These are phyloP conservation scores for Fusarium protoensiforme DNA, from an alignment of 2,329 filamentous ascomycete genomes.

Conservation along the genomic window DNA sequence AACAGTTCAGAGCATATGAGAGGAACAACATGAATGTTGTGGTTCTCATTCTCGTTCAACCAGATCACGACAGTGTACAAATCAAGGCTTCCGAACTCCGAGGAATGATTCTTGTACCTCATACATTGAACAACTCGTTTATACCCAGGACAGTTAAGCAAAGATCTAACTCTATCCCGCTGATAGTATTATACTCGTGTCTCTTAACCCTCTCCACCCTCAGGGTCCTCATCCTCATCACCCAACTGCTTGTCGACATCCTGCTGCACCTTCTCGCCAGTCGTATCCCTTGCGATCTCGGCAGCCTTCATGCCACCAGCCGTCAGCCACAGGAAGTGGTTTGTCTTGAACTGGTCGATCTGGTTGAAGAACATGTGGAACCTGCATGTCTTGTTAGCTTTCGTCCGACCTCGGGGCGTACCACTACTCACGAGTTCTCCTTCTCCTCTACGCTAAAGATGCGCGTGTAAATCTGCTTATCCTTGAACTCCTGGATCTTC, in stretches of 20 bases:
- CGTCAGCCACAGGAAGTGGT: conserved; percentile 80
- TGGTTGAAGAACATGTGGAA: conserved; percentile 85
- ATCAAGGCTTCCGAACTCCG: background rate
- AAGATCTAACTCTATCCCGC: conserved; percentile 5
- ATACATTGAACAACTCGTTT: background rate
- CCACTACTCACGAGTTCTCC: conserved; percentile 78
- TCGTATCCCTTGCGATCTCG: conserved; percentile 49
- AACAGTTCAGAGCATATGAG: background rate
- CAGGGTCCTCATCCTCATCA: conserved; percentile 64
- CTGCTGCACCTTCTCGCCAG: conserved; percentile 52
- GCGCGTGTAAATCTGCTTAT: conserved; percentile 88
- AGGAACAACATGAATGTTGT: background rate
- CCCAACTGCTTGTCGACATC: conserved; percentile 60
- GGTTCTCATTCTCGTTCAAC: background rate
- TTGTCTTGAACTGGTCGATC: conserved; percentile 77
- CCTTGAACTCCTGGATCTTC: conserved; percentile 89
- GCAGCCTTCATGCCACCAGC: conserved; percentile 74
- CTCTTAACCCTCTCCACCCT: conserved; percentile 56
- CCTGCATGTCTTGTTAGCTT: conserved; percentile 52
- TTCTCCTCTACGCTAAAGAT: conserved; percentile 92
- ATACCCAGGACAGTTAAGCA: background rate
- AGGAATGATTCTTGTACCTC: background rate
- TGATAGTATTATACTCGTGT: conserved; percentile 3
- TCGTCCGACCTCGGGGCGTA: background rate
- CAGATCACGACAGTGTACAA: background rate